These are phyloP conservation scores for Fallopia convolvulus DNA, from an alignment of 148 eudicot genomes.

Conservation along the genomic window DNA sequence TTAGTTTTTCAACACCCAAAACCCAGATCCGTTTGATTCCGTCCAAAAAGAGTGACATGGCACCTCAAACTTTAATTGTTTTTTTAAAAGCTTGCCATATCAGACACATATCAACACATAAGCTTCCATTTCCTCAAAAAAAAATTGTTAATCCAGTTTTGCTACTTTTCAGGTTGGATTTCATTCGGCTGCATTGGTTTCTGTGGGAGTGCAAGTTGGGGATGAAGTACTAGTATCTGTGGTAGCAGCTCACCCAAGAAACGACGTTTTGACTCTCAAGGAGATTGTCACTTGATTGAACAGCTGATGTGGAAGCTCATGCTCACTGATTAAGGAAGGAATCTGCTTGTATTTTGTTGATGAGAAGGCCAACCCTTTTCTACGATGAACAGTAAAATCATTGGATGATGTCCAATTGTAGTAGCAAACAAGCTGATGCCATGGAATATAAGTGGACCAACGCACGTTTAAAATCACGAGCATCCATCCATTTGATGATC, in stretches of 20 bases:
- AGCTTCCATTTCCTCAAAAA: too few relatives aligned
- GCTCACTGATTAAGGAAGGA: background rate
- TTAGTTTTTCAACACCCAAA: too few relatives aligned
- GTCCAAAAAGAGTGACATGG: too few relatives aligned
- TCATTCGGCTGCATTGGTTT: conserved; percentile 78
- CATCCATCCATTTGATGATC: background rate
- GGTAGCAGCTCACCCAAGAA: conserved; percentile 80
- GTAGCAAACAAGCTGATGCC: background rate
- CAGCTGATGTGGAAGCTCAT: background rate
- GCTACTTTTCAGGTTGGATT: conserved; percentile 57
- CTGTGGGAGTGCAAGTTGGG: conserved; percentile 69
- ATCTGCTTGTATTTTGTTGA: background rate
- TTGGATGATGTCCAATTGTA: background rate
- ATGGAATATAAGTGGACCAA: background rate
- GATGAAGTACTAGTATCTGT: conserved; percentile 72
- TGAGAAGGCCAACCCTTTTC: background rate
- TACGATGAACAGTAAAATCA: background rate
- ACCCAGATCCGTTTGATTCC: too few relatives aligned
- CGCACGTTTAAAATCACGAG: background rate
- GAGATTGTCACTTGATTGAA: conserved; percentile 26
- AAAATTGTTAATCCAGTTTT: background rate
- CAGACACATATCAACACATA: too few relatives aligned
- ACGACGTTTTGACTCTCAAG: conserved; percentile 59
- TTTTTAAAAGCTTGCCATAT: too few relatives aligned
- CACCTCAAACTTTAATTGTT: too few relatives aligned